Conservation (phyloP, 805 yeast species). For the Ogataea wickerhamii region DNA sequence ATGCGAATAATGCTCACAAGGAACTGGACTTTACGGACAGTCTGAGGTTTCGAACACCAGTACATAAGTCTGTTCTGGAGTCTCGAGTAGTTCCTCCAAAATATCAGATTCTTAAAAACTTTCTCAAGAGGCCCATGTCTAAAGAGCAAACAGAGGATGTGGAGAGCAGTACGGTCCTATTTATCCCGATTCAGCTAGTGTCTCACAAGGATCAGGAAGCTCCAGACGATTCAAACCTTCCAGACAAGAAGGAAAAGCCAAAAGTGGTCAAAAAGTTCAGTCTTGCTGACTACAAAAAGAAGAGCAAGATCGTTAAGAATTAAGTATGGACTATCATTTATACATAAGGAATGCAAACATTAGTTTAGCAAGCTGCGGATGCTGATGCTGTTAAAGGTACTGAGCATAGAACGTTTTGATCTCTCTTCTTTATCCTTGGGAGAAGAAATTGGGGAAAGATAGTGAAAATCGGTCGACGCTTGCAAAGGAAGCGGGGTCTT, state of each 20-base stretch:
- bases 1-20: background rate
- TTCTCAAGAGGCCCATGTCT: slow-evolving; percentile 6
- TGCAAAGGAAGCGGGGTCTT: no score
- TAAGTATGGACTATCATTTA: background rate
- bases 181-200: slow-evolving; percentile 15
- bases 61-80: slow-evolving; percentile 12
- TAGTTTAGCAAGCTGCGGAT: slow-evolving; percentile 28
- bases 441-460: background rate
- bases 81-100: slow-evolving; percentile 20
- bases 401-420: slow-evolving; percentile 2
- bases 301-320: slow-evolving; percentile 21
- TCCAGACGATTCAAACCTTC: slow-evolving; percentile 6
- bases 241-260: slow-evolving; percentile 25
- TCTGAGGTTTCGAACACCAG: no score
- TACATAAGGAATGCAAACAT: background rate
- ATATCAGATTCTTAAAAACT: slow-evolving; percentile 21
- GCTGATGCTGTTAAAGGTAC: slow-evolving; percentile 18
- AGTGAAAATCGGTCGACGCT: background rate
- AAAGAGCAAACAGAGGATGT: slow-evolving; percentile 1
- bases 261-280: slow-evolving; percentile 56
- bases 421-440: background rate
- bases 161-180: slow-evolving; percentile 6
- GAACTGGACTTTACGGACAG: slow-evolving; percentile 6
- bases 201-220: slow-evolving; percentile 8
- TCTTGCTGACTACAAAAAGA: slow-evolving; percentile 70